Percentiles rank a stretch among this genome's conserved stretches.
Conservation (phyloP, 108 stramenopile species). For the Discostella pseudostelligera region DNA sequence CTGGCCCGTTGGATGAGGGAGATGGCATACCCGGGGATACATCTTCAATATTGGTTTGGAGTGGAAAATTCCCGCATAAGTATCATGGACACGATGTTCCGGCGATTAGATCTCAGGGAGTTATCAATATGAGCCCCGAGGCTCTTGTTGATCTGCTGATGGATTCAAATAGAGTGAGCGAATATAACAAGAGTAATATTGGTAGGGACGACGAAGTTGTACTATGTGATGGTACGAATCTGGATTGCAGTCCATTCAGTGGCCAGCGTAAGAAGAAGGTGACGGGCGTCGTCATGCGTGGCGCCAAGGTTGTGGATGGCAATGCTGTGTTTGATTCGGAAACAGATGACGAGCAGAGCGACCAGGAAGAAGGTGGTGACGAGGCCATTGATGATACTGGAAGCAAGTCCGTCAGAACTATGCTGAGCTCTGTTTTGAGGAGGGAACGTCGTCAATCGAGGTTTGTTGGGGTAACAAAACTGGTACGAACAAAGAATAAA, state of each 20-base stretch:
- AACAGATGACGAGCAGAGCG: constrained; percentile 26
- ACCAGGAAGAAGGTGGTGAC: constrained; percentile 11
- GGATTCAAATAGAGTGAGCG: constrained; percentile 65
- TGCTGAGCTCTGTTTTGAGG: neutral
- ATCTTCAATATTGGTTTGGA: constrained; percentile 56
- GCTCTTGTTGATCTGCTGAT: constrained; percentile 65
- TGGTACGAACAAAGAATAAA: constrained; percentile 58
- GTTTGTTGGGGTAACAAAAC: constrained; percentile 65
- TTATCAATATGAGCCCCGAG: constrained; percentile 59
- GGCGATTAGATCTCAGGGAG: constrained; percentile 61
- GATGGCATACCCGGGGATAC: constrained; percentile 35
- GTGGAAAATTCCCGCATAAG: constrained; percentile 61
- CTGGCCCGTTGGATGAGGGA: constrained; percentile 34
- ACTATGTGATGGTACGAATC: constrained; percentile 52
- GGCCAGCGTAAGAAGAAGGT: constrained; percentile 47
- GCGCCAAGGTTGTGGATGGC: constrained; percentile 38
- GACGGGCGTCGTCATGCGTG: constrained; percentile 41
- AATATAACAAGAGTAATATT: constrained; percentile 79
- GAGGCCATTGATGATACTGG: constrained; percentile 30
- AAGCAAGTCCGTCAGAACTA: constrained; percentile 5
- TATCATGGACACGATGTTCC: constrained; percentile 72
- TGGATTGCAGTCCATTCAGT: constrained; percentile 43
- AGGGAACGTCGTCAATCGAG: constrained; percentile 47
- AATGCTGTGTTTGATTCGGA: constrained; percentile 32
- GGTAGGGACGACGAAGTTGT: constrained; percentile 65